phyloP scores from a whole-genome alignment of 345 rosid species.

The Lepidium africanum region DNA sequence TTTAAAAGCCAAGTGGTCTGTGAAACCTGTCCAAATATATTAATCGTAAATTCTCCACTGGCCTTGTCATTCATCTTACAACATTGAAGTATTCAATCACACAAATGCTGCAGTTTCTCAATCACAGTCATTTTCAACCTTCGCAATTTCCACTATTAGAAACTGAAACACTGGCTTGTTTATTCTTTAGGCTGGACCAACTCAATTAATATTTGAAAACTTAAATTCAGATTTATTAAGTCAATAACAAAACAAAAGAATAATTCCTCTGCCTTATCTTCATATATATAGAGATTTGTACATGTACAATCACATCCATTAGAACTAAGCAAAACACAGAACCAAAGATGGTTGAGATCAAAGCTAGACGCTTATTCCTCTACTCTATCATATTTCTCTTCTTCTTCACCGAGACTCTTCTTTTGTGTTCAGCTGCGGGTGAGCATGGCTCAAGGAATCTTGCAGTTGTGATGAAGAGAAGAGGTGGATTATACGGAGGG shows the following conservation, averaged over 20 bases:
- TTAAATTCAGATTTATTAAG: not conserved
- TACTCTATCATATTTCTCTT: conserved; percentile 9
- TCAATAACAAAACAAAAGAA: not conserved
- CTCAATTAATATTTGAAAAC: not conserved
- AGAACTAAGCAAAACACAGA: not conserved
- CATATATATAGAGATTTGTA: too few species aligned
- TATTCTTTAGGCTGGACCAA: not conserved
- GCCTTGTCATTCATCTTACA: too few species aligned
- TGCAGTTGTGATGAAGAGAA: conserved; percentile 10
- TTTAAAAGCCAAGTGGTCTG: not conserved
- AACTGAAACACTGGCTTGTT: not conserved
- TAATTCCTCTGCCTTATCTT: too few species aligned
- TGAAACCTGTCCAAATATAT: too few species aligned
- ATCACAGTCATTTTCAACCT: too few species aligned
- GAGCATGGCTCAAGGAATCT: conserved; percentile 22
- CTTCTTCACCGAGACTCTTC: conserved; percentile 13
- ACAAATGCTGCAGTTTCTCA: too few species aligned
- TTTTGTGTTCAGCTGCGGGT: conserved; percentile 12
- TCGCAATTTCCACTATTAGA: not conserved
- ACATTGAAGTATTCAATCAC: too few species aligned
- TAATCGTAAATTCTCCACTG: too few species aligned
- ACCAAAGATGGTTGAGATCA: conserved; percentile 13
- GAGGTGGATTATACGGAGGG: not conserved
- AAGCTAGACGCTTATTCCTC: conserved; percentile 8
- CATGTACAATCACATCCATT: not conserved